These are phyloP conservation scores for Diutina scorzettiae DNA, from an alignment of 1,139 yeast genomes.

Conservation along the genomic window DNA sequence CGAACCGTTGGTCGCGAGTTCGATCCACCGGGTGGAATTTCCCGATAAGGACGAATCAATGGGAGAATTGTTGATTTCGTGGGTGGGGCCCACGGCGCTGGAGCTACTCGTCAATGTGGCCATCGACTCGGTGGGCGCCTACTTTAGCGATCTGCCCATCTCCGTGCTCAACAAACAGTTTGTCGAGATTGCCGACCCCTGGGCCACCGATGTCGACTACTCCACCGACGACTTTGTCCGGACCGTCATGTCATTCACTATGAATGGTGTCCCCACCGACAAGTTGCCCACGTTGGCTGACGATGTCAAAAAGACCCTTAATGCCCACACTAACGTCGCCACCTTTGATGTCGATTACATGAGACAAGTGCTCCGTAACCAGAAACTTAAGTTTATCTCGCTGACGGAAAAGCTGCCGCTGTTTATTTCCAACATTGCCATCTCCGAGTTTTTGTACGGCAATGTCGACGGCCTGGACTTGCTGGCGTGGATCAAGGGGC, in stretches of 20 bases:
- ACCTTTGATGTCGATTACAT: constrained; percentile 55
- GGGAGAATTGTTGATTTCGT: constrained; percentile 64
- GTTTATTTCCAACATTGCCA: constrained; percentile 53
- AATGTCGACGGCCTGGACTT: constrained; percentile 47
- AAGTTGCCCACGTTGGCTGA: constrained; percentile 40
- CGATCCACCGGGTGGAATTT: constrained; percentile 49
- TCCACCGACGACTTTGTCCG: constrained; percentile 60
- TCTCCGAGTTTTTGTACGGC: constrained; percentile 75
- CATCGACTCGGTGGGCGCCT: constrained; percentile 57
- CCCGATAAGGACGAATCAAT: constrained; percentile 84
- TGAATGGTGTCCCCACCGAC: constrained; percentile 71
- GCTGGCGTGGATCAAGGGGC: constrained; percentile 37
- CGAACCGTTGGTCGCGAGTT: constrained; percentile 28
- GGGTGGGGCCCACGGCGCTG: constrained; percentile 69
- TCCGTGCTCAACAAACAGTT: constrained; percentile 55
- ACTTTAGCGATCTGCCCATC: constrained; percentile 65
- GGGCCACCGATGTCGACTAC: constrained; percentile 60
- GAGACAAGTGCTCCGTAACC: constrained; percentile 55
- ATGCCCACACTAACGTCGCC: constrained; percentile 32
- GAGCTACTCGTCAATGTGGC: constrained; percentile 52
- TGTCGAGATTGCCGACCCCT: constrained; percentile 75
- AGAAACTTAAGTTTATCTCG: constrained; percentile 49
- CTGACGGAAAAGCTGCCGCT: constrained; percentile 57
- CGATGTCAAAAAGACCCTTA: constrained; percentile 38
- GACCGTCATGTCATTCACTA: constrained; percentile 44